Percentiles rank a stretch among this genome's conserved stretches.
phyloP scores from a whole-genome alignment of 768 basidiomycete species.

The Termitomyces sp. region DNA sequence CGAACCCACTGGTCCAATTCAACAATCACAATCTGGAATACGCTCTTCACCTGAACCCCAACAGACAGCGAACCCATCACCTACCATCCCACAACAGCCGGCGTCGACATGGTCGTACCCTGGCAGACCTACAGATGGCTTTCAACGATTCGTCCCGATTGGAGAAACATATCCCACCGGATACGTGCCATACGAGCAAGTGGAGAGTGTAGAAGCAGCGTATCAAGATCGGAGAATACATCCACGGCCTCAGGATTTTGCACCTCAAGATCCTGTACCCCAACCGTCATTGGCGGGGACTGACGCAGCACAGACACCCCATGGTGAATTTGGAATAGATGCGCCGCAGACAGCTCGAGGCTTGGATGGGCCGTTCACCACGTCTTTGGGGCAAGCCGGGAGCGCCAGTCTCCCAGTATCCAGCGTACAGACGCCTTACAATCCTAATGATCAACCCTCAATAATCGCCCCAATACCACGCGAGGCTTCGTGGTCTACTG shows the following conservation, averaged over 20 bases:
- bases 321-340: background rate
- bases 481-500: background rate
- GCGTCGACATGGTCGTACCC: background rate
- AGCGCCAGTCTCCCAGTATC: background rate
- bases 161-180: conserved; percentile 10
- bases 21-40: background rate
- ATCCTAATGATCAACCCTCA: background rate
- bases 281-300: background rate
- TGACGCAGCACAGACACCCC: background rate
- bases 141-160: background rate
- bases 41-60: background rate
- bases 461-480: background rate
- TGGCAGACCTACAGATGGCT: background rate
- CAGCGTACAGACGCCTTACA: background rate
- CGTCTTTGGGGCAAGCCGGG: background rate
- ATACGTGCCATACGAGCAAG: conserved; percentile 10
- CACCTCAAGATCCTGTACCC: background rate
- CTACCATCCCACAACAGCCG: background rate
- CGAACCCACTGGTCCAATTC: background rate
- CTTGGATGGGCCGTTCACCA: background rate
- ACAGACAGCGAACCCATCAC: background rate
- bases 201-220: conserved; percentile 2
- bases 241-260: background rate
- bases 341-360: background rate
- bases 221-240: background rate